Conservation (phyloP, 352 stramenopile species). For the Pythium angustatum region DNA sequence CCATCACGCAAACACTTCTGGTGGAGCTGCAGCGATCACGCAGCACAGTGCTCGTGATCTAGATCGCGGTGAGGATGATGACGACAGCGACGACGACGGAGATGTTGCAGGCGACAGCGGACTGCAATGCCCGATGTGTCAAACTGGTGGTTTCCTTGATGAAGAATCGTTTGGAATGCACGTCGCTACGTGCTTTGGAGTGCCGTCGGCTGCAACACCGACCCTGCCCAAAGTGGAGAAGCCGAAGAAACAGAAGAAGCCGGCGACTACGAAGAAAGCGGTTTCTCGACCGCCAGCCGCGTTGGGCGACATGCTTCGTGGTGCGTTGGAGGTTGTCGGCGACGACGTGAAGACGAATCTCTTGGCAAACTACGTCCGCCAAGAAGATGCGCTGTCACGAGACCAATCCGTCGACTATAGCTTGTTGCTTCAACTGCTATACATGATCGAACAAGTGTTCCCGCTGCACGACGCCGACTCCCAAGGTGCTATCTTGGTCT, state of each 20-base stretch:
- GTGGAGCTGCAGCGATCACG: constrained; percentile 11
- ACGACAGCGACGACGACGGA: constrained; percentile 3
- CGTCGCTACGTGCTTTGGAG: constrained; percentile 78
- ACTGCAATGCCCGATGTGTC: constrained; percentile 86
- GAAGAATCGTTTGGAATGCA: constrained; percentile 89
- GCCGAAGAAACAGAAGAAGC: constrained; percentile 27
- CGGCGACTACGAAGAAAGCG: constrained; percentile 6
- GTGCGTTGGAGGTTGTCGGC: constrained; percentile 33
- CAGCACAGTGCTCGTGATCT: constrained; percentile 6
- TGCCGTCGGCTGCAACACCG: constrained; percentile 10
- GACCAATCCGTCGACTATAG: constrained; percentile 76
- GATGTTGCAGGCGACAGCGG: constrained; percentile 34
- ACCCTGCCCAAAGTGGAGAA: neutral
- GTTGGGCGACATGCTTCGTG: constrained; percentile 41
- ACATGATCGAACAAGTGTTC: constrained; percentile 60
- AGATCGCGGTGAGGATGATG: neutral
- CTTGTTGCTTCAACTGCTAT: constrained; percentile 64
- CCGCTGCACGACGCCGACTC: constrained; percentile 44
- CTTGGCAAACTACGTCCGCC: constrained; percentile 57
- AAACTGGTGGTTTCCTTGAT: constrained; percentile 57
- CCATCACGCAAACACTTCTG: constrained; percentile 19
- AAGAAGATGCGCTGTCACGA: constrained; percentile 56
- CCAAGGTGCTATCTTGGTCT: constrained; percentile 78
- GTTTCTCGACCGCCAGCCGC: constrained; percentile 6
- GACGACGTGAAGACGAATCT: constrained; percentile 41